Percentiles rank a stretch among this genome's conserved stretches.
phyloP scores from a whole-genome alignment of 2,329 filamentous ascomycete genomes.

The Pezicula radicicola region DNA sequence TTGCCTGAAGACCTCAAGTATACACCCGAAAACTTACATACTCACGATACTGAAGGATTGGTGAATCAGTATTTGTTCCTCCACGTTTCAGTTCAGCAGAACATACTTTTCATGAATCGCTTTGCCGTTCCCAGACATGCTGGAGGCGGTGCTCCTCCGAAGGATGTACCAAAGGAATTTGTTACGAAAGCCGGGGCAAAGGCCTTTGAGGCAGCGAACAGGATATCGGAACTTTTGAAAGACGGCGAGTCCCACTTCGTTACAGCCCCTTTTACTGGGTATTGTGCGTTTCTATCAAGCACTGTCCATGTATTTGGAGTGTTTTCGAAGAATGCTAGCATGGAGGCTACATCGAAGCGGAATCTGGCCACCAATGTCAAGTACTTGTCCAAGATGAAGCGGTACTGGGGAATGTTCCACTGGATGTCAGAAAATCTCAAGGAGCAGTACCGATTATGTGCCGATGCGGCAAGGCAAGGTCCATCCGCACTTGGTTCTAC shows the following conservation, averaged over 20 bases:
- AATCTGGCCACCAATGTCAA: constrained; percentile 86
- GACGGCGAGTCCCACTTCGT: constrained; percentile 78
- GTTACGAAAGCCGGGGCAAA: constrained; percentile 70
- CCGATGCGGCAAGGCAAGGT: constrained; percentile 74
- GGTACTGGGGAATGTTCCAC: constrained; percentile 98
- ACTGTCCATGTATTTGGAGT: constrained; percentile 93
- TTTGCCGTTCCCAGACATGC: constrained; percentile 69
- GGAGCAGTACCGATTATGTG: constrained; percentile 79
- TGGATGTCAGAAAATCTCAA: constrained; percentile 93
- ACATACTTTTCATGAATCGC: constrained; percentile 83
- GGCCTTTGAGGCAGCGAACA: constrained; percentile 79
- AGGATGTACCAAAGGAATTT: constrained; percentile 69
- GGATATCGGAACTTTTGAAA: constrained; percentile 79
- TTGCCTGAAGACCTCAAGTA: constrained; percentile 74
- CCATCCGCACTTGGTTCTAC: constrained; percentile 42
- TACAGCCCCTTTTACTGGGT: constrained; percentile 89
- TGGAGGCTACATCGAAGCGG: constrained; percentile 76
- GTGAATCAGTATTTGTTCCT: constrained; percentile 91
- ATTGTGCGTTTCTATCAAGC: constrained; percentile 89
- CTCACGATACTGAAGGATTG: constrained; percentile 79
- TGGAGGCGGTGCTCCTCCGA: constrained; percentile 53
- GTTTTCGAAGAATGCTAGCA: constrained; percentile 75
- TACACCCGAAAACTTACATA: constrained; percentile 75
- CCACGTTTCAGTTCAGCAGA: constrained; percentile 87
- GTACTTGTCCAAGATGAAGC: constrained; percentile 92